Conservation (phyloP, 768 basidiomycete genomes). For the Lactarius evosmus region DNA sequence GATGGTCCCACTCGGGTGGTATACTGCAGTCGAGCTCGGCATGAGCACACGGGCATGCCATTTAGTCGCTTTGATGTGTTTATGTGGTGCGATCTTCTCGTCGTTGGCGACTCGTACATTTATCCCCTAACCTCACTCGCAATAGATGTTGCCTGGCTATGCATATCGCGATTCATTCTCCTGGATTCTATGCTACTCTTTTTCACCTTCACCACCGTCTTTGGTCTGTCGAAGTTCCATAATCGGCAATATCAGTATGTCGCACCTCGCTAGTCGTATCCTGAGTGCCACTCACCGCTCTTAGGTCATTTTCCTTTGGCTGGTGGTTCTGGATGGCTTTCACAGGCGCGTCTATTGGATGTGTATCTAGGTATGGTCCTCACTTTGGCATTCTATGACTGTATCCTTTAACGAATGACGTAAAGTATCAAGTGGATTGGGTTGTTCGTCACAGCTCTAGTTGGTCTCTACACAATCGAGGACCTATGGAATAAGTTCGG, state of each 20-base stretch:
- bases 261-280: background rate
- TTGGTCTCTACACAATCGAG: constrained; percentile 94
- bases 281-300: constrained; percentile 9
- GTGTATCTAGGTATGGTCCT: constrained; percentile 73
- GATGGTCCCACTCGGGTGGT: constrained; percentile 96
- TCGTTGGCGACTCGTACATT: background rate
- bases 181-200: constrained; percentile 98
- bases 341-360: constrained; percentile 93
- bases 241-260: constrained; percentile 92
- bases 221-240: constrained; percentile 93
- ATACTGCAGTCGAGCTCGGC: constrained; percentile 89
- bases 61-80: constrained; percentile 89
- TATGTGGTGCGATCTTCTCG: constrained; percentile 60
- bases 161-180: constrained; percentile 95
- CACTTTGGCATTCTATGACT: background rate
- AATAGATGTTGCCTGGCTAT: constrained; percentile 94
- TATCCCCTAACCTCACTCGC: background rate
- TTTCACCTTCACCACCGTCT: constrained; percentile 97
- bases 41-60: constrained; percentile 90
- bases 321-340: constrained; percentile 97
- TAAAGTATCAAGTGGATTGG: constrained; percentile 93
- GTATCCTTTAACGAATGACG: background rate
- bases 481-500: constrained; percentile 99
- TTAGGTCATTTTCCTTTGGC: constrained; percentile 87
- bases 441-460: constrained; percentile 89